Conservation (phyloP, 352 stramenopile genomes). For the Globisporangium camurandrum region DNA sequence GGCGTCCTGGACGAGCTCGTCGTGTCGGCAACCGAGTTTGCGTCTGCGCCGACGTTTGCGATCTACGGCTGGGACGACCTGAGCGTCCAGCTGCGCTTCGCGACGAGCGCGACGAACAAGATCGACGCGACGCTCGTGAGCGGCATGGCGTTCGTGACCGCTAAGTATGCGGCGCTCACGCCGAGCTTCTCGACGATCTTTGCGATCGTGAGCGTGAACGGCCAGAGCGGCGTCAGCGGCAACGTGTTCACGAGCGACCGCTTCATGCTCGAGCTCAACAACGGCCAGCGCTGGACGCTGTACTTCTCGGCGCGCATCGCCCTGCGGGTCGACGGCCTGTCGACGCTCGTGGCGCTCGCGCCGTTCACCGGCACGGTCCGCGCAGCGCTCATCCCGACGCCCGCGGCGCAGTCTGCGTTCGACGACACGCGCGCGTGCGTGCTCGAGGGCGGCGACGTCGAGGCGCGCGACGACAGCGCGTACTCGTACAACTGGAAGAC, state of each 20-base stretch:
- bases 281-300: constrained; percentile 44
- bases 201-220: constrained; percentile 48
- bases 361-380: constrained; percentile 26
- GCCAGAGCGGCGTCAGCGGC: constrained; percentile 4
- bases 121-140: constrained; percentile 43
- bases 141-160: constrained; percentile 60
- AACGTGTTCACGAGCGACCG: constrained; percentile 21
- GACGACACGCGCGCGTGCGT: constrained; percentile 33
- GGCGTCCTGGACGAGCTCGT: constrained; percentile 33
- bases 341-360: constrained; percentile 22
- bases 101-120: constrained; percentile 20
- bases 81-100: constrained; percentile 41
- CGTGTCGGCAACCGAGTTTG: constrained; percentile 48
- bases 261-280: constrained; percentile 44
- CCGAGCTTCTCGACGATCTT: constrained; percentile 33
- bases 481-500: constrained; percentile 59
- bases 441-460: constrained; percentile 34
- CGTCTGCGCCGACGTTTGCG: constrained; percentile 20
- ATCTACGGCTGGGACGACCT: constrained; percentile 48
- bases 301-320: constrained; percentile 34
- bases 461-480: constrained; percentile 29
- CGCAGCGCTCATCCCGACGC: constrained; percentile 27
- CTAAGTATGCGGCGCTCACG: constrained; percentile 35
- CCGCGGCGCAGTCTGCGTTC: constrained; percentile 23
- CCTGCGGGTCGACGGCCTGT: constrained; percentile 27